phyloP scores from a whole-genome alignment of 805 yeast genomes.

The Danielia reshetovae region DNA sequence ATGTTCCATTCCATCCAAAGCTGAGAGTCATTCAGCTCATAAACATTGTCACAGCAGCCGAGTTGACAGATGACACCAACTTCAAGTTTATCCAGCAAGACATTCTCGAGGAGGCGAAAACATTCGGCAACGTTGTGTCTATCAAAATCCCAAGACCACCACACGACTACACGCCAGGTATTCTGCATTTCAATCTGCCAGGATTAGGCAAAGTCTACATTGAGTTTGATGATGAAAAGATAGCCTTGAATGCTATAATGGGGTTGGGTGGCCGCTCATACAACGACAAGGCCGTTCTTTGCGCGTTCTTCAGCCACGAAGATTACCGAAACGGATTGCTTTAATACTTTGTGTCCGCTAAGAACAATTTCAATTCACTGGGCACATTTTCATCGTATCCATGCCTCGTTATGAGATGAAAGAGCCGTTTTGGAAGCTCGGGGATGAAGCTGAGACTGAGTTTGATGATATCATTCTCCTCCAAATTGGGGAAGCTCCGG shows the following conservation, averaged over 20 bases:
- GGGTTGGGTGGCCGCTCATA: slow-evolving; percentile 63
- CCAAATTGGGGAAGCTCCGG: slow-evolving; percentile 66
- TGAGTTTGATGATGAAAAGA: slow-evolving; percentile 50
- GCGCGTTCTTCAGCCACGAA: slow-evolving; percentile 54
- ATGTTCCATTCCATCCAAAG: slow-evolving; percentile 32
- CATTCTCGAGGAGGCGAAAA: slow-evolving; percentile 45
- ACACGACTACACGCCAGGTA: slow-evolving; percentile 42
- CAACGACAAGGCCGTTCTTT: slow-evolving; percentile 64
- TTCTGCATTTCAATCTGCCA: slow-evolving; percentile 37
- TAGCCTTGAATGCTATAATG: slow-evolving; percentile 54
- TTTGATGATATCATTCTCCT: slow-evolving; percentile 71
- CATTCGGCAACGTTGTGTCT: slow-evolving; percentile 48
- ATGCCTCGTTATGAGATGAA: slow-evolving; percentile 60
- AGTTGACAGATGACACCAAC: slow-evolving; percentile 48
- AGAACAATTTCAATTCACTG: slow-evolving; percentile 23
- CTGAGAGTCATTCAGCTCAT: slow-evolving; percentile 60
- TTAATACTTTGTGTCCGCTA: slow-evolving; percentile 4
- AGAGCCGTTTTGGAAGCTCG: slow-evolving; percentile 62
- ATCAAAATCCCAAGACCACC: slow-evolving; percentile 63
- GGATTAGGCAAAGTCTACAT: slow-evolving; percentile 74
- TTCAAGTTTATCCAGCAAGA: slow-evolving; percentile 51
- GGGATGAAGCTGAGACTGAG: slow-evolving; percentile 77
- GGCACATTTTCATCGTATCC: slow-evolving; percentile 50
- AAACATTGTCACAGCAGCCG: slow-evolving; percentile 64
- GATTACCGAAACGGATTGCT: slow-evolving; percentile 49